Percentiles rank a stretch among this genome's conserved stretches.
Evolutionary conservation across 805 yeast genomes (phyloP).

Genomic region (Candida tammaniensis): DNA sequence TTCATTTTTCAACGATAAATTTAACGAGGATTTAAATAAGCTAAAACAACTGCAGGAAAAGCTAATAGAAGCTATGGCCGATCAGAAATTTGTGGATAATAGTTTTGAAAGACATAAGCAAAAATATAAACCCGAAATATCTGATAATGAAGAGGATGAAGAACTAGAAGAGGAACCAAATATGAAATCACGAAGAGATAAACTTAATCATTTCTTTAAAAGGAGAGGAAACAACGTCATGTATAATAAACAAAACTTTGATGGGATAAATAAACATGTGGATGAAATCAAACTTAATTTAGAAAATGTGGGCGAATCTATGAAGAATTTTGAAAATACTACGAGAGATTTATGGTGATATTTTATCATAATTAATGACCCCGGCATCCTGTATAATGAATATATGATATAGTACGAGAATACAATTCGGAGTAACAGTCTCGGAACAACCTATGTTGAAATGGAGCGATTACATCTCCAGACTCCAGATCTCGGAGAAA

Average conservation of each 20-base stretch:
- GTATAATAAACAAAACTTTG: conserved; percentile 51
- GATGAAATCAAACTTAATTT: conserved; percentile 48
- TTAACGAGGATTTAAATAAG: conserved; percentile 48
- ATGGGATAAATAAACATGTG: conserved; percentile 48
- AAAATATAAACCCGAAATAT: conserved; percentile 22
- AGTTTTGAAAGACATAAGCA: conserved; percentile 17
- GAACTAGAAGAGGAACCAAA: conserved; percentile 5
- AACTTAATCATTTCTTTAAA: conserved; percentile 23
- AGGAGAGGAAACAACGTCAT: conserved; percentile 20
- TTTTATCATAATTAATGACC: too few species aligned
- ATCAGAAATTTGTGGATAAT: conserved; percentile 23
- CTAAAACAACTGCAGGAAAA: conserved; percentile 55
- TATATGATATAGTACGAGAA: too few species aligned
- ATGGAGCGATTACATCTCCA: conserved; percentile 3
- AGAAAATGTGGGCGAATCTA: conserved; percentile 50
- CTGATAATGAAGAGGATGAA: conserved; percentile 17
- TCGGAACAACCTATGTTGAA: too few species aligned
- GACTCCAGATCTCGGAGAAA: conserved; percentile 4
- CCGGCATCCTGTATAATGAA: too few species aligned
- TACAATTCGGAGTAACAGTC: too few species aligned
- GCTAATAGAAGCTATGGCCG: conserved; percentile 31
- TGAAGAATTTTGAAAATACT: conserved; percentile 44
- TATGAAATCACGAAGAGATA: conserved; percentile 18
- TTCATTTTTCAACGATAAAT: conserved; percentile 51
- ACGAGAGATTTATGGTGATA: conserved; percentile 42